Percentiles rank a stretch among this genome's conserved stretches.
These are phyloP conservation scores for Neurospora intermedia DNA, from an alignment of 495 filamentous ascomycete species.

Conservation along the genomic window DNA sequence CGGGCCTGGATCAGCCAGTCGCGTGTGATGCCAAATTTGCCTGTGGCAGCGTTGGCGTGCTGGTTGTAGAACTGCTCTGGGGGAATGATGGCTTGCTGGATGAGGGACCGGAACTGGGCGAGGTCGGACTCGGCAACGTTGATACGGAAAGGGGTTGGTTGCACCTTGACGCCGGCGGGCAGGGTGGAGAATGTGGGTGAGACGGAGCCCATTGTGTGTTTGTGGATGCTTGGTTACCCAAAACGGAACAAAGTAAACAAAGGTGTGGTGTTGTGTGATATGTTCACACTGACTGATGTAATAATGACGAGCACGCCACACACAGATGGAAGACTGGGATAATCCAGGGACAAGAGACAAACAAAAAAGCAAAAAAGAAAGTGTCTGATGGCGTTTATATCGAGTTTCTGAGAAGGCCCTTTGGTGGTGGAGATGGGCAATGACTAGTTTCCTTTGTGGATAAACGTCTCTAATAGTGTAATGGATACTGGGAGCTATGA, in stretches of 20 bases:
- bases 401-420: neutral
- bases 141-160: constrained; percentile 5
- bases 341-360: neutral
- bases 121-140: constrained; percentile 3
- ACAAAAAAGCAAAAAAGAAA: neutral
- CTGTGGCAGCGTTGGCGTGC: constrained; percentile 4
- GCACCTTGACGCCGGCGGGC: constrained; percentile 5
- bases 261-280: neutral
- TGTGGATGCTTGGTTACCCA: neutral
- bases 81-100: constrained; percentile 1
- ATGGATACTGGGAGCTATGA: neutral
- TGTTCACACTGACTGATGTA: neutral
- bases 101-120: constrained; percentile 3
- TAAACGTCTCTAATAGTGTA: neutral
- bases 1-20: constrained; percentile 48
- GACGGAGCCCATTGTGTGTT: neutral
- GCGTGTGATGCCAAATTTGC: constrained; percentile 42
- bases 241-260: neutral
- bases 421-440: neutral
- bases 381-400: neutral
- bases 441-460: neutral
- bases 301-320: neutral
- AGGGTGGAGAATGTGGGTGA: neutral
- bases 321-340: neutral
- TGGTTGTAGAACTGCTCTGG: constrained; percentile 10